Conservation (phyloP, 2,329 filamentous ascomycete genomes). For the Colletotrichum godetiae region DNA sequence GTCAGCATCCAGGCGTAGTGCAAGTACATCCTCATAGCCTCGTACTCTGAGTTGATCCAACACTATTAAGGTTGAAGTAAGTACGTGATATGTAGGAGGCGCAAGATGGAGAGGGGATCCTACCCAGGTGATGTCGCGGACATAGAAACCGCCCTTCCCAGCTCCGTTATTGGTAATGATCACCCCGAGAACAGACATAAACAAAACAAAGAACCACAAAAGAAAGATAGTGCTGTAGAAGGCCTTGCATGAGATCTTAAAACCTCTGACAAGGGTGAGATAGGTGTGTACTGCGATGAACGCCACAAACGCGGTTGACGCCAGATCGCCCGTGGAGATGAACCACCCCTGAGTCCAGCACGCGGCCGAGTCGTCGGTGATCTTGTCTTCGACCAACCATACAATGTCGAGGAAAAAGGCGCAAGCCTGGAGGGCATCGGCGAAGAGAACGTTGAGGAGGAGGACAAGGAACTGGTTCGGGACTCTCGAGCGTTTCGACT, state of each 20-base stretch:
- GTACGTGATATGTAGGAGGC: conserved; percentile 16
- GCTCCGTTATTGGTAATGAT: conserved; percentile 25
- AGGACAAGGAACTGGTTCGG: conserved; percentile 69
- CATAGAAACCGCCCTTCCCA: conserved; percentile 50
- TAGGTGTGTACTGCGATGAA: conserved; percentile 70
- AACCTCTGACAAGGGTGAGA: conserved; percentile 61
- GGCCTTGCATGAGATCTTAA: conserved; percentile 53
- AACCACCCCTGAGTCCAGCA: conserved; percentile 69
- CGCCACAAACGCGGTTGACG: conserved; percentile 68
- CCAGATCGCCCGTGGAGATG: conserved; percentile 67
- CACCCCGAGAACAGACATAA: conserved; percentile 18
- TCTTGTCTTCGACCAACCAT: conserved; percentile 60
- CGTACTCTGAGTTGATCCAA: conserved; percentile 67
- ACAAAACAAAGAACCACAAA: conserved; percentile 59
- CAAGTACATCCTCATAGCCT: conserved; percentile 64
- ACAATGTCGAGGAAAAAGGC: conserved; percentile 66
- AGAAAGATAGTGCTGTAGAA: conserved; percentile 55
- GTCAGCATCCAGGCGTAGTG: conserved; percentile 73
- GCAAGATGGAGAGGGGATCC: conserved; percentile 47
- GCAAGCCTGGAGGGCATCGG: conserved; percentile 67
- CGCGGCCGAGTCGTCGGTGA: conserved; percentile 57
- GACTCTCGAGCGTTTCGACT: conserved; percentile 34
- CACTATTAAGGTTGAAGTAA: conserved; percentile 53
- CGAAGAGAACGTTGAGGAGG: conserved; percentile 68
- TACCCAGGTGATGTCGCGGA: conserved; percentile 66